A percentile compares a stretch with the other conserved stretches of the same genome.
Evolutionary conservation across 176 grass and related monocot species (phyloP).

Genomic region (Rhipidocladum racemiflorum): DNA sequence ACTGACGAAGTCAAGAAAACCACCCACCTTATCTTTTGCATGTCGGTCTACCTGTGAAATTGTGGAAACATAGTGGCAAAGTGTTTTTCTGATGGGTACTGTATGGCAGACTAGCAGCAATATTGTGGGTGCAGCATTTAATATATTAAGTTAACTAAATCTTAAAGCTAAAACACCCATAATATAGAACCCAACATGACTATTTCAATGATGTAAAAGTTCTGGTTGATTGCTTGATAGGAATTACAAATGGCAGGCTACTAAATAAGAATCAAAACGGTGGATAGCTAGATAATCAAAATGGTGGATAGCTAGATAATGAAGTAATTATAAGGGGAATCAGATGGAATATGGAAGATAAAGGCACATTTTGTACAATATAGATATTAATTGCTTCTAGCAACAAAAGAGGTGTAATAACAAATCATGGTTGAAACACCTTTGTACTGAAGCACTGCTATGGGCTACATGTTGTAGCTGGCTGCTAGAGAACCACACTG

Average conservation of each 20-base stretch:
- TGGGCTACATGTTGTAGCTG: not conserved
- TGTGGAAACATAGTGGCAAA: not conserved
- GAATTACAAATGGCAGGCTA: not conserved
- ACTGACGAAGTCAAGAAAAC: too few species aligned
- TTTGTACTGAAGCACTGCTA: not conserved
- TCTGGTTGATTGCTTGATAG: not conserved
- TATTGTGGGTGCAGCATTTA: not conserved
- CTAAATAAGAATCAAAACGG: not conserved
- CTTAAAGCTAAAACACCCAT: not conserved
- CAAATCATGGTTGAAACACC: not conserved
- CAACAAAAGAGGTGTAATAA: not conserved
- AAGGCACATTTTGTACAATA: not conserved
- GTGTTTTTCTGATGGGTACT: not conserved
- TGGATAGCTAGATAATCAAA: not conserved
- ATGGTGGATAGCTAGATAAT: not conserved
- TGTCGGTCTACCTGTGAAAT: too few species aligned
- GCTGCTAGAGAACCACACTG: not conserved
- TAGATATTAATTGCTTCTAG: not conserved
- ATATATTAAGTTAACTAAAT: not conserved
- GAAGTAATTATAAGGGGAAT: not conserved
- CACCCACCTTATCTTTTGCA: too few species aligned
- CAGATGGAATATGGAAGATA: not conserved
- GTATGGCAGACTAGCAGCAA: not conserved
- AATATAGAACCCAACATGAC: conserved; percentile 1
- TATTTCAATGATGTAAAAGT: not conserved